Evolutionary conservation across 352 stramenopile species (phyloP).

Genomic region (Pseudoperonospora humuli): DNA sequence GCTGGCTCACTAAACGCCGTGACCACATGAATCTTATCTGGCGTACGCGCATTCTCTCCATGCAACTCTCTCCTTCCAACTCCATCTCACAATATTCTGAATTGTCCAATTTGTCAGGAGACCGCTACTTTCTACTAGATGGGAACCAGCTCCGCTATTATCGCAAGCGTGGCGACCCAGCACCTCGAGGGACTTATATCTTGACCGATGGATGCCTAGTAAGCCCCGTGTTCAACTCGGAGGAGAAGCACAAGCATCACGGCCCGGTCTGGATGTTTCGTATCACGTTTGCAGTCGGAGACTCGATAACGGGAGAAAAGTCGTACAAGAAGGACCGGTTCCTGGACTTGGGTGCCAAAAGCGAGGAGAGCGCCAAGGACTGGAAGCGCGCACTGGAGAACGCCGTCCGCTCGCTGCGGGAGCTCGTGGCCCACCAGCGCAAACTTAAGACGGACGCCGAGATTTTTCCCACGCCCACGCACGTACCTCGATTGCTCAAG

Average conservation of each 20-base stretch:
- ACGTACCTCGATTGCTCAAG: constrained; percentile 61
- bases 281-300: constrained; percentile 78
- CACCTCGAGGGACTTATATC: constrained; percentile 77
- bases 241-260: constrained; percentile 86
- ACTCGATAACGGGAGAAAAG: constrained; percentile 40
- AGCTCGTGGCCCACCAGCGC: constrained; percentile 64
- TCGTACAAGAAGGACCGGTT: constrained; percentile 87
- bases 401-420: constrained; percentile 61
- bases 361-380: constrained; percentile 66
- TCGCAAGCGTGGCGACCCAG: constrained; percentile 75
- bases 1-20: constrained; percentile 83
- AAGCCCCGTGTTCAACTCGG: constrained; percentile 76
- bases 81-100: background rate
- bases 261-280: constrained; percentile 85
- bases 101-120: constrained; percentile 53
- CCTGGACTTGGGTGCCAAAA: constrained; percentile 80
- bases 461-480: constrained; percentile 58
- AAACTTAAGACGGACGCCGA: constrained; percentile 73
- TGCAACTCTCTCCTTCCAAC: background rate
- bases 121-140: constrained; percentile 84
- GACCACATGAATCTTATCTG: constrained; percentile 90
- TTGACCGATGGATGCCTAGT: constrained; percentile 76
- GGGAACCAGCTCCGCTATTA: constrained; percentile 84
- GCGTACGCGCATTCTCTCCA: constrained; percentile 35
- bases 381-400: constrained; percentile 80